A percentile compares a stretch with the other conserved stretches of the same genome.
Conservation (phyloP, 2,329 filamentous ascomycete genomes). For the Neonectria sp. region DNA sequence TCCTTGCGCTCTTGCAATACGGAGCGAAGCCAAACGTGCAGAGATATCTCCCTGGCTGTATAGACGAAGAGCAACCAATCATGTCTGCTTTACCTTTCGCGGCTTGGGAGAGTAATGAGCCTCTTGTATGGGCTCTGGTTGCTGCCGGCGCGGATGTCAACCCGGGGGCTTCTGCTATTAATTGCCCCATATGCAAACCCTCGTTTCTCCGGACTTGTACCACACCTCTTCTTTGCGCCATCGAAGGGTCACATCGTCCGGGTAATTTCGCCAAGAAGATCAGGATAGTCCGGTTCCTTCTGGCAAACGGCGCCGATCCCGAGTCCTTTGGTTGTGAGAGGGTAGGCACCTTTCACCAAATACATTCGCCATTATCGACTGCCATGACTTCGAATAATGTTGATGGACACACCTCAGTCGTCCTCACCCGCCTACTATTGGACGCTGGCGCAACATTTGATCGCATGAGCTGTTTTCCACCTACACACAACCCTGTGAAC, state of each 20-base stretch:
- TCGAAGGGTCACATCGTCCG: too few relatives aligned
- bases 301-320: conserved; percentile 15
- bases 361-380: neutral
- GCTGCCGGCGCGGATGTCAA: conserved; percentile 12
- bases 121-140: conserved; percentile 8
- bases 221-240: conserved; percentile 7
- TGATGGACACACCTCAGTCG: too few relatives aligned
- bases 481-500: too few relatives aligned
- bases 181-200: neutral
- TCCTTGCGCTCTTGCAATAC: neutral
- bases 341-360: neutral
- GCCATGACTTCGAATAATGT: neutral
- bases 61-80: too few relatives aligned
- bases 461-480: too few relatives aligned
- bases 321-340: neutral
- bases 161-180: neutral
- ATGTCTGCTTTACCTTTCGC: neutral
- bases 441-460: too few relatives aligned
- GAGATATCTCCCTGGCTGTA: too few relatives aligned
- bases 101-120: conserved; percentile 1
- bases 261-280: neutral
- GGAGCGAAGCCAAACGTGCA: neutral
- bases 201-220: neutral
- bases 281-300: conserved; percentile 9
- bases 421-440: too few relatives aligned